phyloP scores from a whole-genome alignment of 176 grass and related monocot species.

The Carex cristatella region DNA sequence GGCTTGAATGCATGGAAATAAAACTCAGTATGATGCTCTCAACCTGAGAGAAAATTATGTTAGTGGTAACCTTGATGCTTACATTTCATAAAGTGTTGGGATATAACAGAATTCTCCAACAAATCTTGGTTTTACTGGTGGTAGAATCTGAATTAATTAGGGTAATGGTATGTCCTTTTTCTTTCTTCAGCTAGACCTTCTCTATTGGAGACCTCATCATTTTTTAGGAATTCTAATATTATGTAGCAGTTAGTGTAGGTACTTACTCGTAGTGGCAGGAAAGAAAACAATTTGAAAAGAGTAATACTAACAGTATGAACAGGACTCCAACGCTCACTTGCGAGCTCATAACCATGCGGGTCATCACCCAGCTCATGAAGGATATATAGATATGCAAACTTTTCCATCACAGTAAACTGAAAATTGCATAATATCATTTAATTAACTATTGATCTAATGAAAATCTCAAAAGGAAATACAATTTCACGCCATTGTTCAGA shows the following conservation, averaged over 20 bases:
- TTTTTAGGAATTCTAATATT: neutral
- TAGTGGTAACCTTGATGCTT: neutral
- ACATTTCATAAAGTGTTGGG: neutral
- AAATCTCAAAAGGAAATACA: neutral
- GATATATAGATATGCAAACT: slow-evolving; percentile 78
- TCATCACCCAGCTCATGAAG: slow-evolving; percentile 93
- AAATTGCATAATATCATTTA: neutral
- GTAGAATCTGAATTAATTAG: neutral
- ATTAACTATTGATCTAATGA: neutral
- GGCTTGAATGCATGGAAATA: slow-evolving; percentile 36
- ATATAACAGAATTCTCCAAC: neutral
- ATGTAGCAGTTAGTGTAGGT: neutral
- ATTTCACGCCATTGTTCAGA: neutral
- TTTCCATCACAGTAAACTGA: slow-evolving; percentile 37
- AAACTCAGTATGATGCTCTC: slow-evolving; percentile 35
- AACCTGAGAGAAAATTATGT: slow-evolving; percentile 19
- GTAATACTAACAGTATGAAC: slow-evolving; percentile 62
- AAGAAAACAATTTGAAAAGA: neutral
- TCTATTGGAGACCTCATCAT: neutral
- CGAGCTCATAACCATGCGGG: slow-evolving; percentile 88
- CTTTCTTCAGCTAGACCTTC: neutral
- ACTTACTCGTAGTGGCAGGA: neutral
- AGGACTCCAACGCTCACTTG: slow-evolving; percentile 82
- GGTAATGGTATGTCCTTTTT: neutral
- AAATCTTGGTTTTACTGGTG: neutral